Conservation (phyloP, 495 filamentous ascomycete genomes). For the Penicillium samsonianum region DNA sequence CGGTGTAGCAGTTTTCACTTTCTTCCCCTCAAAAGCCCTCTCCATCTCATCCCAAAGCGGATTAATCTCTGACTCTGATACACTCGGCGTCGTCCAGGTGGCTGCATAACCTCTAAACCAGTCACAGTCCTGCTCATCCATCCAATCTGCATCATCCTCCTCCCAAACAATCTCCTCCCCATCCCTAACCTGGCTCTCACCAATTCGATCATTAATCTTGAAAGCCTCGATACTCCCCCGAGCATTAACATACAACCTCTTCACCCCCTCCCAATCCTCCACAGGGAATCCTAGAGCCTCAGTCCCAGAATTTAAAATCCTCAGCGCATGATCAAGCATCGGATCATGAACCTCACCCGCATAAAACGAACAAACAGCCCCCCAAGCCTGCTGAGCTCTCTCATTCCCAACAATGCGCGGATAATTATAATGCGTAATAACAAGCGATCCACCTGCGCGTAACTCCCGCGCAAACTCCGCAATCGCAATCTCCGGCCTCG, state of each 20-base stretch:
- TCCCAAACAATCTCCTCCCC: conserved; percentile 10
- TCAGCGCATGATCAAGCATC: conserved; percentile 9
- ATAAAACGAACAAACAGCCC: conserved; percentile 1
- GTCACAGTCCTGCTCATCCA: conserved; percentile 9
- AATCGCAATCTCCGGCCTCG: conserved; percentile 4
- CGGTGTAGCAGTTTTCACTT: conserved; percentile 7
- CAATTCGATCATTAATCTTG: conserved; percentile 3
- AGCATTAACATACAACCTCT: conserved; percentile 10
- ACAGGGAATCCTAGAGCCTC: conserved; percentile 1
- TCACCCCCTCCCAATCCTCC: conserved; percentile 2
- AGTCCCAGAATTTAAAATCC: conserved; percentile 4
- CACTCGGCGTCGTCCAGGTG: conserved; percentile 10
- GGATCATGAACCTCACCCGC: not conserved
- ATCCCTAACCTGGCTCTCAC: not conserved
- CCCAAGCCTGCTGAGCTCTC: conserved; percentile 6
- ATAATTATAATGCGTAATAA: conserved; percentile 9
- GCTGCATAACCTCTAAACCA: conserved; percentile 10
- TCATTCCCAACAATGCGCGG: conserved; percentile 8
- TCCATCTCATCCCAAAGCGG: conserved; percentile 10
- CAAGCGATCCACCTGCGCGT: not conserved
- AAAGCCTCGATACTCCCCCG: conserved; percentile 5
- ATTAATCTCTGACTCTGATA: not conserved
- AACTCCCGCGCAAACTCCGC: conserved; percentile 4
- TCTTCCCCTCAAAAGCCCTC: conserved; percentile 10
- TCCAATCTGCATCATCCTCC: conserved; percentile 3